These are phyloP conservation scores for Globisporangium rhizosaccharum DNA, from an alignment of 352 stramenopile genomes.

Conservation along the genomic window DNA sequence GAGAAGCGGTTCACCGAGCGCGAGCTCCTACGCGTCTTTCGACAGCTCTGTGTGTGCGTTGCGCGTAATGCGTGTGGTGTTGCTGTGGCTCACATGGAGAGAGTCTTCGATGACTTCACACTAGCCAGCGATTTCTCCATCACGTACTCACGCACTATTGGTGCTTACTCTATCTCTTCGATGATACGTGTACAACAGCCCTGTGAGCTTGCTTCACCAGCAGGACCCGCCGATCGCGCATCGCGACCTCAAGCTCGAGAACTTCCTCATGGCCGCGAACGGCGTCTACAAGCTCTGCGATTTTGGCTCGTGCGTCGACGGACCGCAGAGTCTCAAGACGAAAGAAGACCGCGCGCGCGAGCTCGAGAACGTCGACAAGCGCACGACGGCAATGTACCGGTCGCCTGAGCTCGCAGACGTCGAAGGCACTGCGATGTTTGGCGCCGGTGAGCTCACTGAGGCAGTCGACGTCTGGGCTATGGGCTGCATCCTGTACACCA, in stretches of 20 bases:
- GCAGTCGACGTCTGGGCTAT: constrained; percentile 93
- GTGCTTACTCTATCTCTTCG: neutral
- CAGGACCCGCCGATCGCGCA: constrained; percentile 92
- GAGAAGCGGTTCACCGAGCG: constrained; percentile 57
- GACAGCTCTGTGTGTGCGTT: constrained; percentile 62
- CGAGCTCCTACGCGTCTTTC: constrained; percentile 65
- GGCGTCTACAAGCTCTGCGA: constrained; percentile 94
- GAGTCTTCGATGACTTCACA: neutral
- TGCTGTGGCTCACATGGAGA: neutral
- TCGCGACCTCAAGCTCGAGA: constrained; percentile 97
- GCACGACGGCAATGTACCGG: constrained; percentile 97
- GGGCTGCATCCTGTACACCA: constrained; percentile 94
- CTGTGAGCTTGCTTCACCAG: constrained; percentile 53
- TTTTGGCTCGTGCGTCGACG: constrained; percentile 91
- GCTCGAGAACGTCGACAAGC: constrained; percentile 94
- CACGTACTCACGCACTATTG: neutral
- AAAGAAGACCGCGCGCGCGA: constrained; percentile 83
- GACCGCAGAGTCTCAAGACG: constrained; percentile 66
- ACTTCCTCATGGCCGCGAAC: constrained; percentile 91
- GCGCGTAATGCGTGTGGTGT: neutral
- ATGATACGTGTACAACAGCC: constrained; percentile 17
- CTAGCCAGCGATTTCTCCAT: neutral
- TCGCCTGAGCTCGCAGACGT: constrained; percentile 97
- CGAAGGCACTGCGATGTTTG: constrained; percentile 88
- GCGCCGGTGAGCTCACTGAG: constrained; percentile 88